These are phyloP conservation scores for Agrocybe praecox DNA, from an alignment of 768 basidiomycete genomes.

Conservation along the genomic window DNA sequence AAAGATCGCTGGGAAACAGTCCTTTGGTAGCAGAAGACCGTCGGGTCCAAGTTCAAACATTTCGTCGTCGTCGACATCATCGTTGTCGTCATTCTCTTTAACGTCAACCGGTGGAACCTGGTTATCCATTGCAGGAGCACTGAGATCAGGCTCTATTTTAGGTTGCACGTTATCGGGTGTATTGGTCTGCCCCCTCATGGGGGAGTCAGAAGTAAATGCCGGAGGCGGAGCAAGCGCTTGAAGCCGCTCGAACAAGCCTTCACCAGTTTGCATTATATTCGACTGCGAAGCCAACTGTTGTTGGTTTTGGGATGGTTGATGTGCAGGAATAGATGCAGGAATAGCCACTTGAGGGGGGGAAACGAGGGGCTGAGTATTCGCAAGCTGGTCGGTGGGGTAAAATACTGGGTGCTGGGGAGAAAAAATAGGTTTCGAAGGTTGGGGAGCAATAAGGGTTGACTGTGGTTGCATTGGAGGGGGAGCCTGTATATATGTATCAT, in stretches of 20 bases:
- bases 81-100: conserved; percentile 24
- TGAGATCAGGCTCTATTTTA: no score
- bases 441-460: neutral
- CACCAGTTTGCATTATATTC: no score
- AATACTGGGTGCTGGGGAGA: neutral
- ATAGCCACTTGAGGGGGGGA: neutral
- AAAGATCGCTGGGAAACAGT: conserved; percentile 48
- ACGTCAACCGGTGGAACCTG: neutral
- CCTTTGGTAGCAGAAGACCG: conserved; percentile 39
- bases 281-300: no score
- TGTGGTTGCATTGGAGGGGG: neutral
- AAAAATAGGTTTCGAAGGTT: neutral
- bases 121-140: neutral
- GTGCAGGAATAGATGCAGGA: no score
- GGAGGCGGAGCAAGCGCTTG: no score
- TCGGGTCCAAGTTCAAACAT: conserved; percentile 41
- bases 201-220: no score
- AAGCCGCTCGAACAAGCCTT: no score
- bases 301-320: no score
- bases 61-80: conserved; percentile 36
- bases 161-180: no score
- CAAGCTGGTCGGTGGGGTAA: neutral
- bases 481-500: conserved; percentile 13
- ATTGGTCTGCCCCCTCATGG: no score
- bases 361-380: neutral